Base-by-base conservation (phyloP, 352 stramenopile species). In the Phytophthora sp. region DNA sequence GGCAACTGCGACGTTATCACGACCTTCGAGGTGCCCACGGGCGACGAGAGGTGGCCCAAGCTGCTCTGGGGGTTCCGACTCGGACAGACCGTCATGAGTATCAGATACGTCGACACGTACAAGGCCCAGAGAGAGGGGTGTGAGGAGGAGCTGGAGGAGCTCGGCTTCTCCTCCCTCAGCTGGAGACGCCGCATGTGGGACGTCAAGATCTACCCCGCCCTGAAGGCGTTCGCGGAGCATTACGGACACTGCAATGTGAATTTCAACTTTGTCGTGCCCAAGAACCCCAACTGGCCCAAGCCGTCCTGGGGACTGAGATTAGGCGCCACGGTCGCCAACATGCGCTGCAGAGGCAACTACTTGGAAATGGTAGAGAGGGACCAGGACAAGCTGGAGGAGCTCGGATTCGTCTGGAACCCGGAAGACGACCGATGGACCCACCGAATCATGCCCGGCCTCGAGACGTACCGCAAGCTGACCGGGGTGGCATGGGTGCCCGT, bases 331-430 rank as follows among this genome's bases (percentile, higher is more conserved):
- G 66, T 74, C 12, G 60, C 53, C 13, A 70, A 62, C 18, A 74
- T 74, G 32, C 79, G 82, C 6, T 72, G 56, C 17, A 68, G 57
- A 43, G 62, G 73, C 31, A 54, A 65, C n/a, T 88, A 87, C 51
- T 53, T 62, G 15, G 44, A 61, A 17, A 67, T 82, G 53, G 45
- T 69, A 43, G 46, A 72, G 34, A 58, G 43, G 43, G 74, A 72
- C 35, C 50, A 68, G 17, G 55, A 69, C 10, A 79, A 75, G 18
- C 58, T 94, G n/a, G 34, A 67, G n/a, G 56, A 49, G 10, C 58
- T 92, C 35, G 77, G 69, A 1, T 89, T 92, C 39, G 73, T 72
- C 24, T 88, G 84, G 64, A 75, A 57, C 24, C 74, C 54, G 31
- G 65, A 72, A 46, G 68, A 89, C 21, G 62, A 54, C 28, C 72